Evolutionary conservation across 148 eudicot genomes (phyloP).

Genomic region (Heliamphora exappendiculata): DNA sequence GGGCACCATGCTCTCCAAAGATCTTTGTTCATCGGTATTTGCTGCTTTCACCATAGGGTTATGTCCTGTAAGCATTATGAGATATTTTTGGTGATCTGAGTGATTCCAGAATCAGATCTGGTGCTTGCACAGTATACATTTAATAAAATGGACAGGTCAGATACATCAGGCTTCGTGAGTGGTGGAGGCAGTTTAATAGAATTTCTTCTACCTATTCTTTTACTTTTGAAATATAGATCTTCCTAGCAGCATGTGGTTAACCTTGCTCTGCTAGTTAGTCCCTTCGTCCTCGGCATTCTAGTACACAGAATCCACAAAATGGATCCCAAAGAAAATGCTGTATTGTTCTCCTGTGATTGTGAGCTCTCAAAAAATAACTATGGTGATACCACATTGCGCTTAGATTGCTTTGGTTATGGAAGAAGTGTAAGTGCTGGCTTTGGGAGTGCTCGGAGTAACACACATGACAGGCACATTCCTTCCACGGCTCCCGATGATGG

Average conservation of each 20-base stretch:
- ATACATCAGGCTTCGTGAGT: slow-evolving; percentile 84
- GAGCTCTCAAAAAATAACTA: slow-evolving; percentile 29
- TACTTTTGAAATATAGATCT: slow-evolving; percentile 22
- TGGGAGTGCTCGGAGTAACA: slow-evolving; percentile 19
- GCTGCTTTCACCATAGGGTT: slow-evolving; percentile 13
- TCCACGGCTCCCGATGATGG: slow-evolving; percentile 52
- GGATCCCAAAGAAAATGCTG: slow-evolving; percentile 36
- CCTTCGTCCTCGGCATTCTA: slow-evolving; percentile 11
- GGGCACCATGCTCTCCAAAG: not conserved
- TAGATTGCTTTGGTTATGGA: slow-evolving; percentile 75
- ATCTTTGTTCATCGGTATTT: not conserved
- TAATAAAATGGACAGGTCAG: slow-evolving; percentile 57
- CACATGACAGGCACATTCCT: slow-evolving; percentile 14
- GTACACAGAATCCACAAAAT: slow-evolving; percentile 24
- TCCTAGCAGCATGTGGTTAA: slow-evolving; percentile 27
- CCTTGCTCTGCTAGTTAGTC: slow-evolving; percentile 12
- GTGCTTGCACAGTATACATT: not conserved
- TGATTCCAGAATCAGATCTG: not conserved
- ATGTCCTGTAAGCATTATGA: slow-evolving; percentile 18
- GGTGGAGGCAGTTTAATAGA: slow-evolving; percentile 51
- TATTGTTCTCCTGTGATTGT: slow-evolving; percentile 22
- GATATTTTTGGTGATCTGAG: slow-evolving; percentile 13
- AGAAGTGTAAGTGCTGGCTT: slow-evolving; percentile 20
- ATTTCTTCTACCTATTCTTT: slow-evolving; percentile 23
- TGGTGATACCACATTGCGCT: slow-evolving; percentile 68